These are phyloP conservation scores for Kodamaea neixiangensis DNA, from an alignment of 805 yeast genomes.

Conservation along the genomic window DNA sequence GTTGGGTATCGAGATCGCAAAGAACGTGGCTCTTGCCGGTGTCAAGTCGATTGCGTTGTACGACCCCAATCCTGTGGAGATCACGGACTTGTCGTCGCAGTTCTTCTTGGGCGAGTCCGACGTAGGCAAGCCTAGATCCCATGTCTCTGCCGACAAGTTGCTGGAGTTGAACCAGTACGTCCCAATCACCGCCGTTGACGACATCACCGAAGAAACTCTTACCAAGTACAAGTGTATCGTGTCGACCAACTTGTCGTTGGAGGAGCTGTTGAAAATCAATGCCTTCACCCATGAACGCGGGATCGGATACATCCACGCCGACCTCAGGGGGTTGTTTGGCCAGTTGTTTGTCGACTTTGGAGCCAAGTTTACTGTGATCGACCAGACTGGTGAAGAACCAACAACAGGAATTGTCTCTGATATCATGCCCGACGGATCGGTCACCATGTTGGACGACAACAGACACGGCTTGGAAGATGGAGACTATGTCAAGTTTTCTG, in stretches of 20 bases:
- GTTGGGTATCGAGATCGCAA: constrained; percentile 93
- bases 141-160: constrained; percentile 63
- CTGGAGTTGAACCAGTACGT: constrained; percentile 89
- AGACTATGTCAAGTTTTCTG: constrained; percentile 81
- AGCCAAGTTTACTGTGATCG: constrained; percentile 72
- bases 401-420: constrained; percentile 83
- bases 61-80: constrained; percentile 70
- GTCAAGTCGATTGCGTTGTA: constrained; percentile 86
- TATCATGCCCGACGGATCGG: constrained; percentile 84
- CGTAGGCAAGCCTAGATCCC: constrained; percentile 77
- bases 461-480: constrained; percentile 96
- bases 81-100: constrained; percentile 83
- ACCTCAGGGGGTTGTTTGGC: constrained; percentile 86
- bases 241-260: constrained; percentile 73
- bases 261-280: constrained; percentile 75
- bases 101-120: constrained; percentile 70
- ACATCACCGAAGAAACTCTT: constrained; percentile 53
- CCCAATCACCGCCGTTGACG: constrained; percentile 68
- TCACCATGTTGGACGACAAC: constrained; percentile 88
- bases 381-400: constrained; percentile 93
- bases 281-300: constrained; percentile 68
- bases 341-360: constrained; percentile 91
- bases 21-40: constrained; percentile 95
- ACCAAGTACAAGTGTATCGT: constrained; percentile 74
- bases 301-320: constrained; percentile 81